Base-by-base conservation (phyloP, 345 rosid species). In the Aquilaria yunnanensis region DNA sequence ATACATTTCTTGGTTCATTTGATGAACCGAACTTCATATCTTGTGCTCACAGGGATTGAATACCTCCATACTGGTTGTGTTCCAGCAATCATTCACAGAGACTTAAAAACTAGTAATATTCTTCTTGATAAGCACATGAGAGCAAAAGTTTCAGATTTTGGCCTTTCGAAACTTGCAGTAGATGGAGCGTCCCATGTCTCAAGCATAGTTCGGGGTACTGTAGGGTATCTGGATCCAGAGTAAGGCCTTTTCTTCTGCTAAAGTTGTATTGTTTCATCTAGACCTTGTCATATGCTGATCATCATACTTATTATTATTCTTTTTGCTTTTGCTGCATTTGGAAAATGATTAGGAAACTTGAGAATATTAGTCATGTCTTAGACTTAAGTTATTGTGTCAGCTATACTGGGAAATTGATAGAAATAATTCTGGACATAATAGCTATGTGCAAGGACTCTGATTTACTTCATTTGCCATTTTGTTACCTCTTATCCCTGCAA, bases 211-310 rank as follows among this genome's bases (percentile, higher is more conserved):
- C 87, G 98, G 46, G 99, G 99, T 73, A 95, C 99, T 29, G 91
- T 95, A 16, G 99, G 99, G n/a, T 95, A 95, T 64, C 72, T 95
- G 65, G 99, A 95, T 74, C 99, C 99, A 0, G 99, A 95, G 99
- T 95, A 85, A 70, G 96, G 31, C 68, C 57, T 59, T 69, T 37
- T 29, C 58, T 57, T 50, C 51, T 56, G 46, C 59, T 68, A 10
- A 32, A 65, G 32, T 43, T 34, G 54, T 50, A 31, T 33, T 54
- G 23, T 59, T 46, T 54, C 54, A n/a, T 31, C 57, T 61, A 32
- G 32, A 10, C 23, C 23, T 23, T 23, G 23, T 23, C 23, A 23
- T 23, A 23, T 23, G 23, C 23, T 23, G 23, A 23, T 23, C 23
- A 23, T 23, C 43, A 37, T 5, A 37, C 7, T 37, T 9, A 4